Evolutionary conservation across 2,329 filamentous ascomycete genomes (phyloP).

Genomic region (Salinomyces thailandicus): DNA sequence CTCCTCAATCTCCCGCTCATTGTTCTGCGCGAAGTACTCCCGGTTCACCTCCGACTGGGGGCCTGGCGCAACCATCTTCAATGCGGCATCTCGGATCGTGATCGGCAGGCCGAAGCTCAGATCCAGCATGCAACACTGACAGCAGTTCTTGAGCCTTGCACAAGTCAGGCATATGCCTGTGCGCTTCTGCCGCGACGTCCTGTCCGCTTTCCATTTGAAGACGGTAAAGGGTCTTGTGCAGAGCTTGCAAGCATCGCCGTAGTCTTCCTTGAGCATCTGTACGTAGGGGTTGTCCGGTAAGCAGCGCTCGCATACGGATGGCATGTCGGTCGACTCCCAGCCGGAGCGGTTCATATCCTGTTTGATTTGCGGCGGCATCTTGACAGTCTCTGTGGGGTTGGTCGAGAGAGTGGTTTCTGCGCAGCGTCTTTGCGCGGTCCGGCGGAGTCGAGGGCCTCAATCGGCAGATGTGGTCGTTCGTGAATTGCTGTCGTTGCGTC

Average conservation of each 20-base stretch:
- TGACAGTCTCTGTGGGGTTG: constrained; percentile 6
- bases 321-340: constrained; percentile 79
- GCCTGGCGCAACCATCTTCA: constrained; percentile 95
- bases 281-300: constrained; percentile 95
- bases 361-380: constrained; percentile 86
- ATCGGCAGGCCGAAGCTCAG: constrained; percentile 91
- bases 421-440: no score
- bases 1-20: constrained; percentile 90
- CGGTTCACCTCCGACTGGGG: constrained; percentile 87
- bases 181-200: constrained; percentile 80
- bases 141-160: constrained; percentile 95
- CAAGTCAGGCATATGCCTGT: constrained; percentile 96
- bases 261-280: constrained; percentile 97
- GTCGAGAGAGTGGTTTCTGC: no score
- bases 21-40: constrained; percentile 96
- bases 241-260: constrained; percentile 59
- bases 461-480: no score
- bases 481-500: no score
- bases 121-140: constrained; percentile 97
- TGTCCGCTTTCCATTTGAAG: constrained; percentile 89
- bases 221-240: constrained; percentile 94
- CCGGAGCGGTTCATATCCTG: constrained; percentile 90
- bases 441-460: no score
- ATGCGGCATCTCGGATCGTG: constrained; percentile 83
- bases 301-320: constrained; percentile 83